Evolutionary conservation across 1,284 basidiomycete genomes (phyloP).

Genomic region (Trichosporon sp.): DNA sequence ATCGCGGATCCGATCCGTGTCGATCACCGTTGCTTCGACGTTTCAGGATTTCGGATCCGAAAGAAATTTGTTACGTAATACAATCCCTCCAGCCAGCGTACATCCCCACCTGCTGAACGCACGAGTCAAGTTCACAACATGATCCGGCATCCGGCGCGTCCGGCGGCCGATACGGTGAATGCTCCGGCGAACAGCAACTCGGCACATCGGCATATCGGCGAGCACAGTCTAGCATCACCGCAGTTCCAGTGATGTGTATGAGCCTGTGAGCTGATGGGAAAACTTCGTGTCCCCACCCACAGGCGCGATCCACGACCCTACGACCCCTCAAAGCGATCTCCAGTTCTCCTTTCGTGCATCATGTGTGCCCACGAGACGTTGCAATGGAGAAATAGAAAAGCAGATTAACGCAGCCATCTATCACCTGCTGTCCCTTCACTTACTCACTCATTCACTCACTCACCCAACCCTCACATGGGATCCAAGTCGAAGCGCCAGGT

Average conservation of each 20-base stretch:
- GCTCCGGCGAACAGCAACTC: neutral
- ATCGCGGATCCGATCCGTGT: neutral
- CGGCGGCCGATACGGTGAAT: neutral
- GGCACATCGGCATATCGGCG: neutral
- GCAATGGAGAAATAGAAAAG: too few relatives aligned
- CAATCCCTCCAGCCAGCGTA: neutral
- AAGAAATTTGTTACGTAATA: neutral
- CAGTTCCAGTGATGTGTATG: too few relatives aligned
- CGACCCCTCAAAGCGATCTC: too few relatives aligned
- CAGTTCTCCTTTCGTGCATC: too few relatives aligned
- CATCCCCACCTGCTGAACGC: neutral
- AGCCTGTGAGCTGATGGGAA: too few relatives aligned
- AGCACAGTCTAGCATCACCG: too few relatives aligned
- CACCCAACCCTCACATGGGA: neutral
- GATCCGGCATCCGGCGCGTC: neutral
- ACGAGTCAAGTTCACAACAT: neutral
- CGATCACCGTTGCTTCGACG: neutral
- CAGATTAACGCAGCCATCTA: too few relatives aligned
- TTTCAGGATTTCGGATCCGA: conserved; percentile 1
- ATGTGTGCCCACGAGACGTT: too few relatives aligned
- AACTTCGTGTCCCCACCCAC: too few relatives aligned
- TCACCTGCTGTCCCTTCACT: neutral
- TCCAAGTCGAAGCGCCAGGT: neutral
- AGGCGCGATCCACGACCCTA: too few relatives aligned
- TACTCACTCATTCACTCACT: neutral